Base-by-base conservation (phyloP, 441 rosid genomes). In the Croton setiger region DNA sequence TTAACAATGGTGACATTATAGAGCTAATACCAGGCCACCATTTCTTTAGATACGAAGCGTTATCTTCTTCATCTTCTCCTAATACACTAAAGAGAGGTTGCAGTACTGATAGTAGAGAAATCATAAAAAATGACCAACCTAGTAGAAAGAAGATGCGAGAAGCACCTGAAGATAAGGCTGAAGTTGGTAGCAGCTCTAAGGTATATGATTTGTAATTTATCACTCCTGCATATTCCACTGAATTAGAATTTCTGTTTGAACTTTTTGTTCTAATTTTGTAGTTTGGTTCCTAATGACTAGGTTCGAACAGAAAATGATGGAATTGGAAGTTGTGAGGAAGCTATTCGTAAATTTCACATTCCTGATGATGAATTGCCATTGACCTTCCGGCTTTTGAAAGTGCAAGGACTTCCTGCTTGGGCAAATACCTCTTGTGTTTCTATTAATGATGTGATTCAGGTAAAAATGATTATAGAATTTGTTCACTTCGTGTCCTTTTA, bases 21-120 rank as follows among this genome's bases (percentile, higher is more conserved):
- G 99, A 95, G 84, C 72, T 95, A 73, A 86, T 95, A 69, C 98
- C 99, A 59, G 95, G 97, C 69, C 82, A 79, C 61, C 93, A 90
- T 75, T 81, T 85, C 72, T 90, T 85, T 72, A 88, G 82, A 69
- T 85, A 81, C 47, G 83, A 83, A 13, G 71, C 76, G n/a, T 37
- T 76, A 58, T 58, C 75, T 56, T 51, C 20, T 69, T 77, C 57
- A 33, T 27, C 69, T 69, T 49, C 73, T 41, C 60, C 36, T 12
- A 63, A 62, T 44, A 49, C 71, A 5, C 74, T 49, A n/a, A 83
- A 76, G 68, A 82, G 82, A 70, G 76, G 51, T 69, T 78, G 27
- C 48, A 2, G 18, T 18, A 33, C 63, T 64, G 81, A 66, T 18
- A 60, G 36, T 11, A 17, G 39, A 4, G 79, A 59, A 36, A 52